Conservation (phyloP, 2,329 filamentous ascomycete genomes). For the Epichloe bromicola region DNA sequence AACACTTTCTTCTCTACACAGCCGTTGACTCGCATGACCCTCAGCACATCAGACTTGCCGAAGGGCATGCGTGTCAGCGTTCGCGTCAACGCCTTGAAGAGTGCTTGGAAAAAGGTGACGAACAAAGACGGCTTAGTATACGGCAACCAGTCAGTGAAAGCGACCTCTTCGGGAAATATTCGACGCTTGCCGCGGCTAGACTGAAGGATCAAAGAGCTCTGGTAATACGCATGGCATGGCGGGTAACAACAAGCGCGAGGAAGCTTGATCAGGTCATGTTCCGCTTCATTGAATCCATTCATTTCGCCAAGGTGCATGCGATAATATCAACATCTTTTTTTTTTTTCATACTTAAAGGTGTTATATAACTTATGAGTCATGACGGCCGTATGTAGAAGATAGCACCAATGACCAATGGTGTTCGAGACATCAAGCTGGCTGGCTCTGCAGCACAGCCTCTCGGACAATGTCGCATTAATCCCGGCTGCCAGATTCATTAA, state of each 20-base stretch:
- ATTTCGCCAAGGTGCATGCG: too few relatives aligned
- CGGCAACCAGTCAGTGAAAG: conserved; percentile 3
- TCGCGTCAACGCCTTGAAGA: conserved; percentile 13
- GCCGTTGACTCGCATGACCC: conserved; percentile 13
- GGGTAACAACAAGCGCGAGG: too few relatives aligned
- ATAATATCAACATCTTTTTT: not conserved
- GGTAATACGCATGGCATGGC: not conserved
- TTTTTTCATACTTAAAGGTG: not conserved
- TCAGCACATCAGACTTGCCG: conserved; percentile 11
- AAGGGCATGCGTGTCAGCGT: conserved; percentile 11
- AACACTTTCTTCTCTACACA: conserved; percentile 17
- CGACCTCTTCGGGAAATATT: not conserved
- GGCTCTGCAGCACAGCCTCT: too few relatives aligned
- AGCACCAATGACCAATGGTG: not conserved
- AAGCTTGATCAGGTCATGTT: not conserved
- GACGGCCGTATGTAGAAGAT: not conserved
- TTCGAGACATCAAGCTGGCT: too few relatives aligned
- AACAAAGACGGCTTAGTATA: conserved; percentile 4
- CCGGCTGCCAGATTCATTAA: too few relatives aligned
- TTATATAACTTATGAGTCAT: not conserved
- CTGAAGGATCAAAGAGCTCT: not conserved
- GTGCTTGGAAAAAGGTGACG: conserved; percentile 12
- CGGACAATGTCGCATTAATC: too few relatives aligned
- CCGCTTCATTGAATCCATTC: not conserved
- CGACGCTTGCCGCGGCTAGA: conserved; percentile 1